Base-by-base conservation (phyloP, 495 filamentous ascomycete species). In the Penicillium manginii region DNA sequence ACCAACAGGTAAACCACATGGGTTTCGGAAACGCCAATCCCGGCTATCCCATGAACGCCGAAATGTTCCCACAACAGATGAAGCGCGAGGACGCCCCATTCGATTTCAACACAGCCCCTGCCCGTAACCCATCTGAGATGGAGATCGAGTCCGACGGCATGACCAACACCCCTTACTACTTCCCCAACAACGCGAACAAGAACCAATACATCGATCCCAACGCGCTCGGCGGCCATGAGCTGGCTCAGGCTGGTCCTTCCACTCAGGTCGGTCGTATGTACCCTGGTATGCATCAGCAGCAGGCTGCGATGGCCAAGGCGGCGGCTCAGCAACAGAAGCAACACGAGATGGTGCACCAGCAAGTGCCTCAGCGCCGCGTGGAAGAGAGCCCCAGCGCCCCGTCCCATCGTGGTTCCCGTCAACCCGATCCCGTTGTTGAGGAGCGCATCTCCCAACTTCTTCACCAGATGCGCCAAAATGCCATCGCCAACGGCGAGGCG, bases 251-350 rank as follows among this genome's bases (percentile, higher is more conserved):
- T 69, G 63, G 81, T 64, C 57, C 83, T 64, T 74, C 79, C 59
- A 57, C 81, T 60, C 78, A 87, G 61, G 81, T 88, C 54, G 87
- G 86, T 52, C 87, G 91, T 52, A 82, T 90, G 62, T 96, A 87
- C 73, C 92, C 92, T 50, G 93, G 93, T 40, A 92, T 93, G 84
- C 92, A 98, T 76, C 89, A 91, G 71, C 89, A 96, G 66, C 88
- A 90, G 74, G 91, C 91, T 58, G 91, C 89, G 40, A 76, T 89
- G 68, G 91, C 88, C 63, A 90, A 90, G 79, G 87, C 84, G 79
- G 87, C 84, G 18, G 84, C 88, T 61, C 84, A 85, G 26, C 87
- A 90, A 62, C 75, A 75, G 43, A 86, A 89, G 64, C 84, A 88
- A 55, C 86, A 91, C 60, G 81, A 88, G 64, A 74, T 85, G 64